These are phyloP conservation scores for Nicotiana paniculata DNA, from an alignment of 257 asterid species.

Conservation along the genomic window DNA sequence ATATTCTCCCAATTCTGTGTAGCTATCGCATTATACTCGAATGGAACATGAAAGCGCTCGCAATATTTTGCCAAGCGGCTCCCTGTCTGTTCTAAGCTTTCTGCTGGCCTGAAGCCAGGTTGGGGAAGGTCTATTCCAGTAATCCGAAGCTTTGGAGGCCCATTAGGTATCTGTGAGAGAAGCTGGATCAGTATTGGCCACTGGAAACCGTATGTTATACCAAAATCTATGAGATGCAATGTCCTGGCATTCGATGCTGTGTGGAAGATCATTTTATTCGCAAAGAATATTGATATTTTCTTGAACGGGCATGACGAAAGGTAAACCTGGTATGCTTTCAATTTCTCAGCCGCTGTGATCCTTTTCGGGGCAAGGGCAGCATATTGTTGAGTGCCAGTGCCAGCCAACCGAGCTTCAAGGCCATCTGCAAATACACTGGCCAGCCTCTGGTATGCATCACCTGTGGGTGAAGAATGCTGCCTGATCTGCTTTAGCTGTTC, in stretches of 20 bases:
- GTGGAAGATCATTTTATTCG: conserved; percentile 48
- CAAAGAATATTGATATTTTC: conserved; percentile 50
- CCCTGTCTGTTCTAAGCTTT: conserved; percentile 72
- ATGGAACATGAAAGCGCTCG: conserved; percentile 67
- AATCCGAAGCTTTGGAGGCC: conserved; percentile 72
- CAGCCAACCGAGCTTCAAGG: conserved; percentile 79
- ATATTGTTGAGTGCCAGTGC: conserved; percentile 69
- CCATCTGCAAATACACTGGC: conserved; percentile 65
- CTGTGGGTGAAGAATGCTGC: conserved; percentile 58
- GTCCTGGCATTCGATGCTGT: conserved; percentile 43
- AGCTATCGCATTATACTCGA: conserved; percentile 70
- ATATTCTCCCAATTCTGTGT: conserved; percentile 68
- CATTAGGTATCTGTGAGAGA: conserved; percentile 50
- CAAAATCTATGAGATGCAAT: conserved; percentile 76
- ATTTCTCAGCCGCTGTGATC: conserved; percentile 63
- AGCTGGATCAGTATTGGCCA: conserved; percentile 80
- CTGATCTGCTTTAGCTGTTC: conserved; percentile 68
- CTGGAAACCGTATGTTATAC: conserved; percentile 78
- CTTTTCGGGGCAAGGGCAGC: conserved; percentile 49
- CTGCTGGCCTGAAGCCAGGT: conserved; percentile 84
- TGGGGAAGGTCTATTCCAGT: conserved; percentile 81
- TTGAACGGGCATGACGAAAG: conserved; percentile 71
- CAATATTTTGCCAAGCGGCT: conserved; percentile 65
- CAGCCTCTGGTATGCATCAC: conserved; percentile 73
- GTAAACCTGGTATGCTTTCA: conserved; percentile 78